phyloP scores from a whole-genome alignment of 1,284 basidiomycete species.

The Ustanciosporium gigantosporum region DNA sequence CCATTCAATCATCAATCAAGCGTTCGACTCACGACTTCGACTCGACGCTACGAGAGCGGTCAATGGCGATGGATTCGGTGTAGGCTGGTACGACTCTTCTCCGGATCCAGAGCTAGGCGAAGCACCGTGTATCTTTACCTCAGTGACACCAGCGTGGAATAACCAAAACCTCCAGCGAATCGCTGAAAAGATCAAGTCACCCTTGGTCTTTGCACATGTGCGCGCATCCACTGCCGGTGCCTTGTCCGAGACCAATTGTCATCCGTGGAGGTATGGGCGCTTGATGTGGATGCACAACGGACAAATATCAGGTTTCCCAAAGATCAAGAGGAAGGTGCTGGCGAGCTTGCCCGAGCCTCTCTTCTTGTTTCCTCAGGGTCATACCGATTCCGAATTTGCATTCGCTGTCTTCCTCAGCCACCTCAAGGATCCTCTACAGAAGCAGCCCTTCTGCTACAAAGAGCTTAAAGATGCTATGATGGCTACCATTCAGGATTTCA shows the following conservation, averaged over 20 bases:
- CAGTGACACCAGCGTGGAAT: constrained; percentile 71
- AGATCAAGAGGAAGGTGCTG: constrained; percentile 50
- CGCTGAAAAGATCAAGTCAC: constrained; percentile 57
- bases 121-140: constrained; percentile 88
- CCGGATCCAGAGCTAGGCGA: constrained; percentile 37
- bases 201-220: constrained; percentile 56
- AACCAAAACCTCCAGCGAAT: constrained; percentile 55
- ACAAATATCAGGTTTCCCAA: constrained; percentile 48
- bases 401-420: constrained; percentile 55
- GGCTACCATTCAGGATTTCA: constrained; percentile 51
- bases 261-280: constrained; percentile 55
- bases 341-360: constrained; percentile 45
- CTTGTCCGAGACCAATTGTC: constrained; percentile 56
- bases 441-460: constrained; percentile 31
- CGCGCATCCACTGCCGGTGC: constrained; percentile 53
- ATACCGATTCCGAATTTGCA: constrained; percentile 54
- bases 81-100: constrained; percentile 70
- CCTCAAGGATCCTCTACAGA: constrained; percentile 29
- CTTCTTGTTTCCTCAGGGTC: constrained; percentile 53
- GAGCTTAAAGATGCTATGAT: constrained; percentile 49
- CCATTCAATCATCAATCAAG: constrained; percentile 74
- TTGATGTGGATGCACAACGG: constrained; percentile 61
- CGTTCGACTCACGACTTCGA: constrained; percentile 54
- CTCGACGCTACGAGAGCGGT: constrained; percentile 62
- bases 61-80: constrained; percentile 89